phyloP scores from a whole-genome alignment of 257 asterid genomes.

The Solanum gandarillasii region DNA sequence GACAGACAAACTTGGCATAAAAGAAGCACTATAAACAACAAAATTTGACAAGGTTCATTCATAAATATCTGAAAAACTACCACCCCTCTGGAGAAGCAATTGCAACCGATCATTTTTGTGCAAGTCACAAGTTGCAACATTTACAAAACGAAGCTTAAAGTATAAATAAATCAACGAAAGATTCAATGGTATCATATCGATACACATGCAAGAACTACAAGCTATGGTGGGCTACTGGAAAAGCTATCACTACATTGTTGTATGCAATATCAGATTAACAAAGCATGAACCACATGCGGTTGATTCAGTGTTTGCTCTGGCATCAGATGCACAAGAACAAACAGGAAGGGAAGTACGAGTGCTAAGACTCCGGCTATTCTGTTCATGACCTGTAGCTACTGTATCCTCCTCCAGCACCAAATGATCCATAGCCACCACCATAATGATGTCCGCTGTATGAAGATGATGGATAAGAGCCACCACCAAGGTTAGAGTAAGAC shows the following conservation, averaged over 20 bases:
- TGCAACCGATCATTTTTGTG: not conserved
- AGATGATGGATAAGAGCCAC: constrained; percentile 40
- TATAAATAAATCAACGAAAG: not conserved
- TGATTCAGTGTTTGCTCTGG: not conserved
- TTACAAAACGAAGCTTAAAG: not conserved
- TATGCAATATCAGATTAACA: not conserved
- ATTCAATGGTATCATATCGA: not conserved
- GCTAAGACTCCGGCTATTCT: not conserved
- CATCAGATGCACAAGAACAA: not conserved
- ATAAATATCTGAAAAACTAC: not conserved
- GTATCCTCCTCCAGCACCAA: constrained; percentile 54
- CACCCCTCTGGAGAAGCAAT: not conserved
- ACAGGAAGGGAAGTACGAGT: not conserved
- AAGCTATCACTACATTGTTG: not conserved
- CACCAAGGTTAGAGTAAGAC: constrained; percentile 43
- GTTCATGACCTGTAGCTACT: constrained; percentile 42
- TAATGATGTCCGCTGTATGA: constrained; percentile 38
- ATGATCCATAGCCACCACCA: constrained; percentile 53
- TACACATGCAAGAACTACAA: not conserved
- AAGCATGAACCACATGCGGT: not conserved
- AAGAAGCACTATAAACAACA: not conserved
- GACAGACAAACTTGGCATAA: not conserved
- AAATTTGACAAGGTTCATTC: not conserved
- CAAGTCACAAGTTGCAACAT: not conserved
- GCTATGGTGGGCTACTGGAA: not conserved